A percentile compares a stretch with the other conserved stretches of the same genome.
phyloP scores from a whole-genome alignment of 176 grass and related monocot species.

The Hordeum marinum region DNA sequence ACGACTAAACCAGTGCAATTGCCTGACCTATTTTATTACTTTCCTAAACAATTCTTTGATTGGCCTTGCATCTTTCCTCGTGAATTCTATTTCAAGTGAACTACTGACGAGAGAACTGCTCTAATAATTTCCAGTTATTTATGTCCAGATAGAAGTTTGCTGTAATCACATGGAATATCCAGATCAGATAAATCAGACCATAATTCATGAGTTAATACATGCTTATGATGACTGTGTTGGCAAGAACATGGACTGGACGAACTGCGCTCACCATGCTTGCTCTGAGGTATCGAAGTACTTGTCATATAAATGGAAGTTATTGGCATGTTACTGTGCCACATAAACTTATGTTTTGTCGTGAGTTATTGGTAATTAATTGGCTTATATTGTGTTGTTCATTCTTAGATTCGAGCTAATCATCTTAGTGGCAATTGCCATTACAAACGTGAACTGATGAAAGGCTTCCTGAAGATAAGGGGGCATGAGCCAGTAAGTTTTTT shows the following conservation, averaged over 20 bases:
- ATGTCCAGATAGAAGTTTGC: constrained; percentile 71
- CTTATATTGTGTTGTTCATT: constrained; percentile 1
- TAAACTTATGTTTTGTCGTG: neutral
- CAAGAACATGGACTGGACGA: constrained; percentile 82
- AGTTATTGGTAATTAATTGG: neutral
- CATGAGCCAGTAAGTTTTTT: constrained; percentile 71
- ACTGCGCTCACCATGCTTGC: constrained; percentile 97
- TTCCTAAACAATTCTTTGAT: neutral
- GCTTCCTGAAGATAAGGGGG: constrained; percentile 90
- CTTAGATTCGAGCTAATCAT: constrained; percentile 91
- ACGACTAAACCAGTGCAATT: neutral
- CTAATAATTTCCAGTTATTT: constrained; percentile 18
- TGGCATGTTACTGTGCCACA: neutral
- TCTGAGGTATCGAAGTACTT: constrained; percentile 60
- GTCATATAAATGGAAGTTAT: neutral
- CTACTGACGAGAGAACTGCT: neutral
- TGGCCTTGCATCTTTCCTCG: neutral
- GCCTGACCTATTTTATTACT: neutral
- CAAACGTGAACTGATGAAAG: constrained; percentile 74
- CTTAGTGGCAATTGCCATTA: constrained; percentile 96
- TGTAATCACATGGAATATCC: constrained; percentile 58
- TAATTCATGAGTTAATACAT: constrained; percentile 93
- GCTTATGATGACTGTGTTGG: constrained; percentile 87
- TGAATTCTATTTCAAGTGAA: neutral
- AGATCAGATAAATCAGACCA: constrained; percentile 69